Evolutionary conservation across 2,329 filamentous ascomycete genomes (phyloP), one percentile per base, ranked within the genome.

Genomic region (Epichloe hybrida): DNA sequence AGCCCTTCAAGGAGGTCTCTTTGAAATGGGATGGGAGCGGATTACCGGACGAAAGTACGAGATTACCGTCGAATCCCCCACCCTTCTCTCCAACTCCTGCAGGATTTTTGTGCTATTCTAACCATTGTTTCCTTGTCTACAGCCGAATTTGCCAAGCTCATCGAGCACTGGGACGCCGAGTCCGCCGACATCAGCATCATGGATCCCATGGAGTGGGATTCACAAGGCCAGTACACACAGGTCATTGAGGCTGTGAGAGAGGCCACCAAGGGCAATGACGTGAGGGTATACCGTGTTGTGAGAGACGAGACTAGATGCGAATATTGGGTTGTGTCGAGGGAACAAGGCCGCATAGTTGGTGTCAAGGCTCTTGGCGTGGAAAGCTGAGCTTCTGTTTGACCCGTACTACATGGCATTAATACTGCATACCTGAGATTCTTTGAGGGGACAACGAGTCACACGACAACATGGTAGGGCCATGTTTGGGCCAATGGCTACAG

Each of bases 311-410:
- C 81, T 27, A 76, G 84, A 62, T 74, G 75, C 13, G 86, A 94
- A 68, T 95, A 95, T 66, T 95, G 83, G 76, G 71, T 95, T 52
- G 70, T 95, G 64, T 84, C 57, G 75, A 83, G 60, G 68, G 69
- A 76, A 48, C 76, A 74, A 12, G 76, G 73, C 17, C 77, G 74
- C 67, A 61, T 95, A 53, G 80, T 95, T 7, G 90, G 90, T 13
- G 74, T 84, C 51, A 91, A 88, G 74, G 86, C 84, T 11, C 70
- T 88, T 68, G 80, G 84, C 27, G 74, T 95, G 55, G 89, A 95
- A 74, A 68, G 56, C 49, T 57, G 51, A 57, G 43, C 44, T 37
- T 46, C 34, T 27, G 9, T 31, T 31, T 31, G 4, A 31, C 27
- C 27, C 27, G 1, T 31, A 31, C 27, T 31, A 31, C 27, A 31